Evolutionary conservation across 495 filamentous ascomycete genomes (phyloP), one percentile per base, ranked within the genome.

Genomic region (Podospora didyma): DNA sequence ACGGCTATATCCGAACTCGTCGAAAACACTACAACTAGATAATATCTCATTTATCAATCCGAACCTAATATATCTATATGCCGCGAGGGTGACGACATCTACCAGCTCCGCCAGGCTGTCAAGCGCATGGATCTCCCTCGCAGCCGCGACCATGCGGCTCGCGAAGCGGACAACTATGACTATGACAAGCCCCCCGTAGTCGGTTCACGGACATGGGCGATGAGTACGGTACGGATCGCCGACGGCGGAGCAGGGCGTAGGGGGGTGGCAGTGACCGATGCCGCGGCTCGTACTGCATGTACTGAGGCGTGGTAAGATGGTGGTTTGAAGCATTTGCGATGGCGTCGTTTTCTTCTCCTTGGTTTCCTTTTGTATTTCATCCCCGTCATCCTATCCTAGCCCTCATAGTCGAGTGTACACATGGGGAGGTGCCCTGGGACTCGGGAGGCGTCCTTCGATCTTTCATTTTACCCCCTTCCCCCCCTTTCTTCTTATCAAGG

Each of bases 61-160:
- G n/a, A n/a, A n/a, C n/a, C n/a, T n/a, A n/a, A n/a, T n/a, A n/a
- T n/a, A n/a, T n/a, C n/a, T n/a, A n/a, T n/a, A n/a, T n/a, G 48
- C 48, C 37, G 51, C 35, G 57, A 59, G 28, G 63, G 59, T 11
- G 46, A 45, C 26, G 62, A 62, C n/a, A 39, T 66, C 14, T 58
- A 51, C 9, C 61, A 62, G 39, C 47, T 71, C 49, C 39, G 63
- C 44, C 31, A 61, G n/a, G 59, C 66, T 2, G 59, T 69, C 1
- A 61, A 68, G 56, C 41, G 55, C 11, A 59, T 72, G 59, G 66
- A 58, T 16, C 22, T 66, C 9, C 57, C 57, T n/a, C n/a, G 49
- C 28, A 19, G 49, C 22, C 35, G 22, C n/a, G 28, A 34, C 2
- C n/a, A 10, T 28, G 35, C 14, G 12, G 26, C n/a, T 9, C 20